Evolutionary conservation across 2,329 filamentous ascomycete genomes (phyloP).

Genomic region (Reticulascus tulasneorum): DNA sequence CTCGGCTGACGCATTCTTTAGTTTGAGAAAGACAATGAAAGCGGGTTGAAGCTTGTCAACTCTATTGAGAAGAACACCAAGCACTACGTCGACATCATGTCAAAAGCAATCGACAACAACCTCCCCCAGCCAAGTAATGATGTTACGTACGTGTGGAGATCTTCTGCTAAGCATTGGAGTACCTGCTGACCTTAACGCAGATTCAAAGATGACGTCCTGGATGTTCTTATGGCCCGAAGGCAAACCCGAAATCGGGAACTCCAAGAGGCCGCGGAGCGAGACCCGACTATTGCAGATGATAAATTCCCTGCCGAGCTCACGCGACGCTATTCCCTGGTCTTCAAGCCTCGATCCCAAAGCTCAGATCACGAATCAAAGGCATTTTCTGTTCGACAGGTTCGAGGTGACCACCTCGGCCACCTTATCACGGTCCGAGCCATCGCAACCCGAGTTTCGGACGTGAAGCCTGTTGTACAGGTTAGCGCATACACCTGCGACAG

Average conservation of each 20-base stretch:
- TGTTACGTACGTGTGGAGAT: slow-evolving; percentile 56
- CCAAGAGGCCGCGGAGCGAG: slow-evolving; percentile 50
- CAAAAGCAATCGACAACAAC: slow-evolving; percentile 79
- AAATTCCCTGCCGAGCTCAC: slow-evolving; percentile 91
- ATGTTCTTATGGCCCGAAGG: slow-evolving; percentile 92
- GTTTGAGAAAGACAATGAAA: slow-evolving; percentile 71
- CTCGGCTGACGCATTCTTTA: slow-evolving; percentile 43
- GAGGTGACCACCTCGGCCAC: slow-evolving; percentile 86
- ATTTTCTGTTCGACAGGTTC: slow-evolving; percentile 87
- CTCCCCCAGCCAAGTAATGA: slow-evolving; percentile 77
- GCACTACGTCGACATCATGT: slow-evolving; percentile 91
- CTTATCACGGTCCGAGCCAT: slow-evolving; percentile 95
- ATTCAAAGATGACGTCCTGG: slow-evolving; percentile 96
- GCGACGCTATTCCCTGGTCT: slow-evolving; percentile 89
- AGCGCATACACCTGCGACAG: slow-evolving; percentile 97
- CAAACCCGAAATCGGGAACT: slow-evolving; percentile 80
- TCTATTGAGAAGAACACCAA: slow-evolving; percentile 89
- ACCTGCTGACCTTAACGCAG: slow-evolving; percentile 1
- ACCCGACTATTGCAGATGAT: slow-evolving; percentile 63
- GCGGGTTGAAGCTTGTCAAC: slow-evolving; percentile 69
- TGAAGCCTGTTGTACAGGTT: slow-evolving; percentile 96
- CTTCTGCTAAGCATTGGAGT: background rate
- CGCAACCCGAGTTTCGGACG: slow-evolving; percentile 90
- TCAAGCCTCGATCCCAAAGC: slow-evolving; percentile 82
- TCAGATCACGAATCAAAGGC: slow-evolving; percentile 59